Conservation (phyloP, 2,329 filamentous ascomycete genomes). For the Pseudonectria buxi region DNA sequence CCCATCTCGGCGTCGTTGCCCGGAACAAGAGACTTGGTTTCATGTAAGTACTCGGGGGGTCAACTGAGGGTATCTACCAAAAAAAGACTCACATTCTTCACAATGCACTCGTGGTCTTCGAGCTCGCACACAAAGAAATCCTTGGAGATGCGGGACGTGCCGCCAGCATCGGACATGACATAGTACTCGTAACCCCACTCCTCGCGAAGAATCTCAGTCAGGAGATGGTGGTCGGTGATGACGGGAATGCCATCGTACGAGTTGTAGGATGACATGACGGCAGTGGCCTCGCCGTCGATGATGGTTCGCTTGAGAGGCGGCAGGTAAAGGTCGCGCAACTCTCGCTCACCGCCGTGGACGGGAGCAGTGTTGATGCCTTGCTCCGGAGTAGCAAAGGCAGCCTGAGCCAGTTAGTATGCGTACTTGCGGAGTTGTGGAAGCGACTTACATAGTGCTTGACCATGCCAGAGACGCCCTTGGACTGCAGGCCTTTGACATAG, state of each 20-base stretch:
- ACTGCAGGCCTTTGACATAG: slow-evolving; percentile 53
- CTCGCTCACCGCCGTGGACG: slow-evolving; percentile 46
- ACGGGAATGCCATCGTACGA: slow-evolving; percentile 66
- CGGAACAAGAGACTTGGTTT: slow-evolving; percentile 48
- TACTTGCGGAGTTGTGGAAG: no score
- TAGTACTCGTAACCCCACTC: slow-evolving; percentile 71
- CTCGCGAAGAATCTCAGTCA: slow-evolving; percentile 61
- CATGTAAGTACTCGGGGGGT: slow-evolving; percentile 1
- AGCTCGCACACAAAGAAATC: slow-evolving; percentile 58
- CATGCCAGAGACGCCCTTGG: slow-evolving; percentile 59
- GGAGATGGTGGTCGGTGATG: slow-evolving; percentile 56
- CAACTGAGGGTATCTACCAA: no score
- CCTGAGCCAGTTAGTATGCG: slow-evolving; percentile 22
- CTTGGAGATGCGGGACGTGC: slow-evolving; percentile 59
- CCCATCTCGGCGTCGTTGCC: slow-evolving; percentile 74
- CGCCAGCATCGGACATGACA: slow-evolving; percentile 58
- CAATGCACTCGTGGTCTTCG: slow-evolving; percentile 58
- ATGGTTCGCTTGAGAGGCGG: slow-evolving; percentile 63
- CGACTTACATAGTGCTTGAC: slow-evolving; percentile 63
- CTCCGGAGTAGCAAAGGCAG: slow-evolving; percentile 61
- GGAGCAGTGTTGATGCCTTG: slow-evolving; percentile 64
- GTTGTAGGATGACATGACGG: slow-evolving; percentile 70
- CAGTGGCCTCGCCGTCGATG: slow-evolving; percentile 59
- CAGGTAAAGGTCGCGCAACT: slow-evolving; percentile 49
- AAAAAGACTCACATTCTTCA: slow-evolving; percentile 42